Evolutionary conservation across 371 early-diverging fungal species (phyloP).

Genomic region (Mucor piriformis): DNA sequence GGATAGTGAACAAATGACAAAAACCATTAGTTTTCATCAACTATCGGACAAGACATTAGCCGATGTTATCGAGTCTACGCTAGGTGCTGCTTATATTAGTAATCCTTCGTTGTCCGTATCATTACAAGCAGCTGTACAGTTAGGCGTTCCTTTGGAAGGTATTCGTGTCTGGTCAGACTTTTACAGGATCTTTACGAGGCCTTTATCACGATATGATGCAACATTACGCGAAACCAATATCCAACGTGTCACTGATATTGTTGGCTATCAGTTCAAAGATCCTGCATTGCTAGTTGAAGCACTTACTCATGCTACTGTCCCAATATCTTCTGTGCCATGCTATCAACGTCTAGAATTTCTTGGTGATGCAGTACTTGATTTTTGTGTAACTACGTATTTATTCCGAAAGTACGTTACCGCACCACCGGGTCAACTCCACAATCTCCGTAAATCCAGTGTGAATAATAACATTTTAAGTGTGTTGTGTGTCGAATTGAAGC

Average conservation of each 20-base stretch:
- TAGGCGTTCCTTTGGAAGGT: slow-evolving; percentile 56
- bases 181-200: slow-evolving; percentile 8
- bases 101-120: slow-evolving; percentile 59
- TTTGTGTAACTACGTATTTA: slow-evolving; percentile 73
- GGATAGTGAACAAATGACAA: slow-evolving; percentile 35
- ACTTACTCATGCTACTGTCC: slow-evolving; percentile 79
- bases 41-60: slow-evolving; percentile 84
- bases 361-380: slow-evolving; percentile 90
- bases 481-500: slow-evolving; percentile 59
- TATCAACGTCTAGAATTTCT: slow-evolving; percentile 91
- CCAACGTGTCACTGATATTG: slow-evolving; percentile 43
- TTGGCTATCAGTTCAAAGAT: slow-evolving; percentile 79
- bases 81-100: slow-evolving; percentile 80
- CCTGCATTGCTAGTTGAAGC: slow-evolving; percentile 73
- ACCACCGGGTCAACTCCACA: slow-evolving; percentile 67
- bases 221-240: slow-evolving; percentile 15
- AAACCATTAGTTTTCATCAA: slow-evolving; percentile 29
- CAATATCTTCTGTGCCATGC: slow-evolving; percentile 55
- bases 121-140: slow-evolving; percentile 51
- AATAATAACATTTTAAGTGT: slow-evolving; percentile 81
- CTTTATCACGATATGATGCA: background rate
- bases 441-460: slow-evolving; percentile 78
- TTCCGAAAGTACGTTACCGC: slow-evolving; percentile 59
- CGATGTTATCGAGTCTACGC: slow-evolving; percentile 84
- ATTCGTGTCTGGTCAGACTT: slow-evolving; percentile 53